Percentiles rank a stretch among this genome's conserved stretches.
Evolutionary conservation across 805 yeast species (phyloP).

Genomic region (Zygotorulaspora florentina): DNA sequence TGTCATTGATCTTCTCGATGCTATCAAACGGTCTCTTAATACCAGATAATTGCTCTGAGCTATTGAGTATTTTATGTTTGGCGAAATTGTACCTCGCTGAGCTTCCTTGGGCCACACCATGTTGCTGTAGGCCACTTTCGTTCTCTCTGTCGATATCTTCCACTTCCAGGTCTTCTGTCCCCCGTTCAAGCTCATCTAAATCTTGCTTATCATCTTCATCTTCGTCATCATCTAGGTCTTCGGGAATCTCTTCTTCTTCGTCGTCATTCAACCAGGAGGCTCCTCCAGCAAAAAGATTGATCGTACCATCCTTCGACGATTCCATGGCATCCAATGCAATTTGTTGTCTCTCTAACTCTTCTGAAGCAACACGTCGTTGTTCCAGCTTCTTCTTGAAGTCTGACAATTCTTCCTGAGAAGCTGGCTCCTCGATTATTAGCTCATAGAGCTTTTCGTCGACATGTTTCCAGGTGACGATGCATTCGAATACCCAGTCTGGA

Average conservation of each 20-base stretch:
- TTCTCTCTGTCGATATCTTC: conserved; percentile 20
- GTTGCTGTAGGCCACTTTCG: conserved; percentile 7
- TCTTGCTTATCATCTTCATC: conserved; percentile 25
- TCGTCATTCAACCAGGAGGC: conserved; percentile 34
- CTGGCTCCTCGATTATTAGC: conserved; percentile 48
- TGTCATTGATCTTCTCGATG: conserved; percentile 9
- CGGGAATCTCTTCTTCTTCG: conserved; percentile 30
- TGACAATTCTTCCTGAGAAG: conserved; percentile 40
- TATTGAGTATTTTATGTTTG: not conserved
- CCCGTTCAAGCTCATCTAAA: conserved; percentile 14
- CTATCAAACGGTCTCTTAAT: conserved; percentile 7
- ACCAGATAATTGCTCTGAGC: not conserved
- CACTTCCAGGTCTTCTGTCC: conserved; percentile 3
- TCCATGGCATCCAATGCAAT: conserved; percentile 14
- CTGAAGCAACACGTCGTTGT: conserved; percentile 17
- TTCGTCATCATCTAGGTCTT: conserved; percentile 26
- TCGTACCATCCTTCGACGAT: conserved; percentile 16
- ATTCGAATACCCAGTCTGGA: conserved; percentile 89
- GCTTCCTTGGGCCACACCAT: not conserved
- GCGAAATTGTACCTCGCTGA: not conserved
- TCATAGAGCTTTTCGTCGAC: conserved; percentile 59
- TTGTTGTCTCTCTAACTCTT: conserved; percentile 17
- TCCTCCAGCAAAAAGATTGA: conserved; percentile 29
- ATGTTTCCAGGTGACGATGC: conserved; percentile 73
- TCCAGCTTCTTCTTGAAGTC: conserved; percentile 32